Percentiles rank a stretch among this genome's conserved stretches.
Conservation (phyloP, 768 basidiomycete genomes). For the Hydnum rufescens region DNA sequence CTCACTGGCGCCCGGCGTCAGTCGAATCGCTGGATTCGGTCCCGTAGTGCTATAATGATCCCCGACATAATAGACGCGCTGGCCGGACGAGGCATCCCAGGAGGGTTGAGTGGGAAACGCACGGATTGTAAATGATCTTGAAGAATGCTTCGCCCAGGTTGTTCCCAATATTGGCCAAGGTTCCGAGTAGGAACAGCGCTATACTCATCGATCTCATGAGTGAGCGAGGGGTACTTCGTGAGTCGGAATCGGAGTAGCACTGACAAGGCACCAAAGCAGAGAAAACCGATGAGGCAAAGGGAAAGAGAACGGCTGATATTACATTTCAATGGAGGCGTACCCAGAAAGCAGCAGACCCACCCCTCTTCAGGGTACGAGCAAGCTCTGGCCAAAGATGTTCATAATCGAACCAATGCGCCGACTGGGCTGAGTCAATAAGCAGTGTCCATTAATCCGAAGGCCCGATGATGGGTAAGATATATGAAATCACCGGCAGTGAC, state of each 20-base stretch:
- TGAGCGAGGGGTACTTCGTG: constrained; percentile 34
- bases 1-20: constrained; percentile 7
- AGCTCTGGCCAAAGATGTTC: constrained; percentile 14
- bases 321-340: constrained; percentile 6
- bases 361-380: constrained; percentile 12
- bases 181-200: constrained; percentile 27
- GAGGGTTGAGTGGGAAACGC: constrained; percentile 17
- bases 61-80: constrained; percentile 18
- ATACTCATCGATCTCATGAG: constrained; percentile 39
- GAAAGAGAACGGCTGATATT: background rate
- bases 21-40: background rate
- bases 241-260: constrained; percentile 56
- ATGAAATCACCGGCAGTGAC: constrained; percentile 14
- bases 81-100: constrained; percentile 13
- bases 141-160: constrained; percentile 59
- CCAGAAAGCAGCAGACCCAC: constrained; percentile 18
- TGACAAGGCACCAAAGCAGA: constrained; percentile 6
- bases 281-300: background rate
- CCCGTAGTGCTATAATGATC: constrained; percentile 20
- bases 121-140: constrained; percentile 50
- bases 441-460: background rate
- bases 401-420: constrained; percentile 19
- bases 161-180: constrained; percentile 58
- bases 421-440: constrained; percentile 12
- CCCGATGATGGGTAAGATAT: constrained; percentile 15